These are phyloP conservation scores for Backusella parvicylindrica DNA, from an alignment of 192 early-diverging fungal genomes.

Conservation along the genomic window DNA sequence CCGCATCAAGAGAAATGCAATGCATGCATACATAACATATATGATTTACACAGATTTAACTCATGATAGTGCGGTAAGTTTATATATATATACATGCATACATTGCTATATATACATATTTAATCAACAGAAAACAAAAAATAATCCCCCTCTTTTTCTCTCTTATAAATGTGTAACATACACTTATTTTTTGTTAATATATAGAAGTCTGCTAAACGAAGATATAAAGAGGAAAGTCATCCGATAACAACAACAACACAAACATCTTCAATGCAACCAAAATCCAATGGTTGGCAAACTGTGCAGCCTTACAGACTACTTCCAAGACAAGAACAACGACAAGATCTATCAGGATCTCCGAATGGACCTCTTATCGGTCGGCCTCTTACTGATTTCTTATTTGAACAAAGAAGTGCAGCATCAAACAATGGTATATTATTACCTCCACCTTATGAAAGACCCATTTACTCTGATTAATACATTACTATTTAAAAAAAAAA, in stretches of 20 bases:
- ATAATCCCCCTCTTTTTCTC: not conserved
- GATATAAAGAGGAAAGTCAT: not conserved
- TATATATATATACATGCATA: not conserved
- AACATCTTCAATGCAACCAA: not conserved
- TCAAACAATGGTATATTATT: not conserved
- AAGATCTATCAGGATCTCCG: not conserved
- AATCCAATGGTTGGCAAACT: not conserved
- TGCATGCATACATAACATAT: slow-evolving; percentile 48
- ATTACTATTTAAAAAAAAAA: not conserved
- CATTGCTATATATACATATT: not conserved
- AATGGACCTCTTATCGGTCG: slow-evolving; percentile 9
- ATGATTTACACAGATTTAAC: slow-evolving; percentile 43
- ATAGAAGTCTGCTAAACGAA: slow-evolving; percentile 5
- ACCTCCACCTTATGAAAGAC: not conserved
- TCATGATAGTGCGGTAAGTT: slow-evolving; percentile 4
- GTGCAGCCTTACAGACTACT: not conserved
- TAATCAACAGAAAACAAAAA: not conserved
- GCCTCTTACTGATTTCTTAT: slow-evolving; percentile 23
- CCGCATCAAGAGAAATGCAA: slow-evolving; percentile 46
- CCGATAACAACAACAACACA: not conserved
- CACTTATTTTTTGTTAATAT: not conserved
- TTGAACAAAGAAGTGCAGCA: not conserved
- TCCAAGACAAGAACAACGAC: not conserved
- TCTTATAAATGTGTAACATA: not conserved
- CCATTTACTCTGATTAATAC: not conserved